Percentiles rank a stretch among this genome's conserved stretches.
Evolutionary conservation across 2,329 filamentous ascomycete genomes (phyloP).

Genomic region (Didymella lethalis): DNA sequence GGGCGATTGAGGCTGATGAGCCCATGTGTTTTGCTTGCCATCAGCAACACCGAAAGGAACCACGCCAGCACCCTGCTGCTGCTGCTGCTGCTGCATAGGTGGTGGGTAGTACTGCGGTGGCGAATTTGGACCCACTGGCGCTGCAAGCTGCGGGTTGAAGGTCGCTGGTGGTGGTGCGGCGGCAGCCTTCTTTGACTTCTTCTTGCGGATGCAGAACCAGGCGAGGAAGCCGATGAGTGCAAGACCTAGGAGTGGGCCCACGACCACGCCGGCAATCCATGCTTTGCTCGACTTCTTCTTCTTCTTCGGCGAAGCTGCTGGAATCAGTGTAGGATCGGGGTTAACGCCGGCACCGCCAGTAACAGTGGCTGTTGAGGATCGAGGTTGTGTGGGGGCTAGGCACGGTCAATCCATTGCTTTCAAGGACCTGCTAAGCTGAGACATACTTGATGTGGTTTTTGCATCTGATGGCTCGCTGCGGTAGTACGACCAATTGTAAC

Average conservation of each 20-base stretch:
- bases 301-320: constrained; percentile 12
- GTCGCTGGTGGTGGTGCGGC: constrained; percentile 15
- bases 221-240: constrained; percentile 28
- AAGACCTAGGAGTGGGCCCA: constrained; percentile 35
- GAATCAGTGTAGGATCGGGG: constrained; percentile 1
- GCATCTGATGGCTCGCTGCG: constrained; percentile 26
- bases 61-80: constrained; percentile 19
- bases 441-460: constrained; percentile 23
- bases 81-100: constrained; percentile 29
- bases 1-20: constrained; percentile 23
- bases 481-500: constrained; percentile 37
- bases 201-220: constrained; percentile 33
- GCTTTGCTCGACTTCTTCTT: constrained; percentile 32
- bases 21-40: constrained; percentile 29
- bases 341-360: constrained; percentile 3
- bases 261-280: constrained; percentile 43
- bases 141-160: constrained; percentile 13
- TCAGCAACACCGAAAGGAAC: constrained; percentile 30
- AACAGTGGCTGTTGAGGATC: constrained; percentile 4
- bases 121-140: constrained; percentile 7
- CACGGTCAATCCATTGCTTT: not conserved
- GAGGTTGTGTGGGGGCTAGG: constrained; percentile 6
- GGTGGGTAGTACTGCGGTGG: constrained; percentile 30
- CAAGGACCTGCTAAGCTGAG: not conserved
- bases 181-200: constrained; percentile 23